Percentiles rank a stretch among this genome's conserved stretches.
These are phyloP conservation scores for Hypoxylon sp. DNA, from an alignment of 2,329 filamentous ascomycete genomes.

Conservation along the genomic window DNA sequence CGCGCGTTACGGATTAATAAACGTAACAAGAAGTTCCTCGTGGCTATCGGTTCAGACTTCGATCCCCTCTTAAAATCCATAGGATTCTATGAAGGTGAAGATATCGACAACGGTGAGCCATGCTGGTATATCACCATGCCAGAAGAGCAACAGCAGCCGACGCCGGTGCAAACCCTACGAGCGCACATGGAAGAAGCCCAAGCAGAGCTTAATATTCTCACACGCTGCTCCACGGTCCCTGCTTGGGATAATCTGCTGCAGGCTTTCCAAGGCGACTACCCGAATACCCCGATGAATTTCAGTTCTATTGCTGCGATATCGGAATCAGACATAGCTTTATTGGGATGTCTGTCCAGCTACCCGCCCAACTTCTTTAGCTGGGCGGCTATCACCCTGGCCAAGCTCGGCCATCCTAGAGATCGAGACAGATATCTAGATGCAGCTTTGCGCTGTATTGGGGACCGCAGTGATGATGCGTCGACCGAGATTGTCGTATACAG, in stretches of 20 bases:
- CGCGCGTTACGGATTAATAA: slow-evolving; percentile 57
- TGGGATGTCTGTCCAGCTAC: slow-evolving; percentile 43
- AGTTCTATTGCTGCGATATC: slow-evolving; percentile 1
- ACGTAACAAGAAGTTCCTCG: slow-evolving; percentile 63
- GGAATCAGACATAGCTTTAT: slow-evolving; percentile 34
- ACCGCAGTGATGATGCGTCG: slow-evolving; percentile 38
- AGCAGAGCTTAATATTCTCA: slow-evolving; percentile 37
- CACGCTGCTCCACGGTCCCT: slow-evolving; percentile 15
- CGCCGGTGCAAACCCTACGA: slow-evolving; percentile 46
- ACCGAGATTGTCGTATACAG: slow-evolving; percentile 40
- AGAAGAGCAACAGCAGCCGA: slow-evolving; percentile 50
- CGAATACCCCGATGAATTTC: neutral
- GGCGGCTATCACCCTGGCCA: slow-evolving; percentile 41
- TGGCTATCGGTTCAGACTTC: slow-evolving; percentile 61
- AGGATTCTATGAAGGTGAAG: slow-evolving; percentile 55
- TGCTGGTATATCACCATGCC: slow-evolving; percentile 47
- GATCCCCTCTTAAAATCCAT: slow-evolving; percentile 58
- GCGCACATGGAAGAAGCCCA: slow-evolving; percentile 42
- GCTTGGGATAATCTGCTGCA: slow-evolving; percentile 39
- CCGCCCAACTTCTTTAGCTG: slow-evolving; percentile 40
- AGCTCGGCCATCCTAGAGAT: slow-evolving; percentile 36
- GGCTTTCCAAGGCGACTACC: slow-evolving; percentile 34
- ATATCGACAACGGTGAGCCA: slow-evolving; percentile 51
- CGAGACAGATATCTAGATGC: slow-evolving; percentile 40
- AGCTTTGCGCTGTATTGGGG: slow-evolving; percentile 37